These are phyloP conservation scores for Ehretia macrophylla DNA, from an alignment of 257 asterid species.

Conservation along the genomic window DNA sequence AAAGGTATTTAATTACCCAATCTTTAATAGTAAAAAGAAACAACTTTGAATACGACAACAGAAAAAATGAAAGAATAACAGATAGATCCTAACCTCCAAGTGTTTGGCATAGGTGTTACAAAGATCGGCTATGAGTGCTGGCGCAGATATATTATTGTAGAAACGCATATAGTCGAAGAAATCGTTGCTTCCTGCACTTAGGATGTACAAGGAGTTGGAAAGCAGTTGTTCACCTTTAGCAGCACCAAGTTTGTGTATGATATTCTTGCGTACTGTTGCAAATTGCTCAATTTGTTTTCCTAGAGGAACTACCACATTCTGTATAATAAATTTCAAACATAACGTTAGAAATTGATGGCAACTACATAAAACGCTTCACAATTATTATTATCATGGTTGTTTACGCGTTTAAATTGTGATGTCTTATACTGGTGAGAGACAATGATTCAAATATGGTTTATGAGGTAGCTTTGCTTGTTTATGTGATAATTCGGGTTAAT, in stretches of 20 bases:
- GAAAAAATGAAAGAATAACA: neutral
- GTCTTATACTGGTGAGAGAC: too few species aligned
- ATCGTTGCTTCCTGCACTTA: slow-evolving; percentile 61
- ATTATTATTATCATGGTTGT: too few species aligned
- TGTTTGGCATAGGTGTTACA: slow-evolving; percentile 21
- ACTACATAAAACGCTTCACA: too few species aligned
- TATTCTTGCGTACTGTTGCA: slow-evolving; percentile 24
- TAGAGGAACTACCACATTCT: slow-evolving; percentile 27
- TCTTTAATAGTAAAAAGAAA: neutral
- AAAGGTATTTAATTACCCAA: neutral
- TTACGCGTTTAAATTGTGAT: too few species aligned
- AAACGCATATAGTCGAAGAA: slow-evolving; percentile 30
- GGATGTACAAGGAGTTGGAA: slow-evolving; percentile 36
- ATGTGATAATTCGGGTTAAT: too few species aligned
- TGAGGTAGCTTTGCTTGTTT: too few species aligned
- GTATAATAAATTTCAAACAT: too few species aligned
- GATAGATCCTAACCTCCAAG: slow-evolving; percentile 25
- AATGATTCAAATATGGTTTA: too few species aligned
- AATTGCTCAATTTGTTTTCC: slow-evolving; percentile 43
- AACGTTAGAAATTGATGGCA: too few species aligned
- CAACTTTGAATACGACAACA: neutral
- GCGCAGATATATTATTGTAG: slow-evolving; percentile 13
- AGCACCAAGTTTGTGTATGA: slow-evolving; percentile 33
- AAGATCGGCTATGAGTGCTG: slow-evolving; percentile 23
- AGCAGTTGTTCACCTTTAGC: slow-evolving; percentile 30